Conservation (phyloP, 2,329 filamentous ascomycete genomes). For the Xylaria polymorpha region DNA sequence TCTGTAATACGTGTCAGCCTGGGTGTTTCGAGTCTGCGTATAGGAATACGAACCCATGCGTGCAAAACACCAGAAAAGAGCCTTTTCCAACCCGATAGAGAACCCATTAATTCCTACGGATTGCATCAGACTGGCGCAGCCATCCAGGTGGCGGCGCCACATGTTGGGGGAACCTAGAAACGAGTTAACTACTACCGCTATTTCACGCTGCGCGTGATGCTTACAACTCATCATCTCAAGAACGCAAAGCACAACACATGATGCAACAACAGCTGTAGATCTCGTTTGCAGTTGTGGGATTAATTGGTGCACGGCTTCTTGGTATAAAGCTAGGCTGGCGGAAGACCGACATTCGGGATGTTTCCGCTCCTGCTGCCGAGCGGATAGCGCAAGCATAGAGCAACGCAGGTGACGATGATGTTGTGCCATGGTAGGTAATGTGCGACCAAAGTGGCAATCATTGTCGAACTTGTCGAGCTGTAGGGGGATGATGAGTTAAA, state of each 20-base stretch:
- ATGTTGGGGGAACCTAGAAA: constrained; percentile 17
- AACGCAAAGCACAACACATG: neutral
- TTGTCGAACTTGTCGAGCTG: neutral
- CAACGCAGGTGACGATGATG: neutral
- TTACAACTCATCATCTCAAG: neutral
- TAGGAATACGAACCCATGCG: neutral
- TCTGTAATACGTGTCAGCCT: neutral
- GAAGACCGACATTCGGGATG: constrained; percentile 5
- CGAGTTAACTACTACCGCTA: neutral
- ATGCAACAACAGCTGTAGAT: constrained; percentile 4
- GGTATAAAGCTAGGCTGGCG: constrained; percentile 15
- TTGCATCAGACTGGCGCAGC: constrained; percentile 12
- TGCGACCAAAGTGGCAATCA: neutral
- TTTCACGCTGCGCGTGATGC: neutral
- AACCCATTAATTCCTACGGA: constrained; percentile 15
- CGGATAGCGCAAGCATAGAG: constrained; percentile 18
- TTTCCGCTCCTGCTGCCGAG: constrained; percentile 19
- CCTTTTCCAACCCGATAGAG: neutral
- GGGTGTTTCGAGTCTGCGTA: neutral
- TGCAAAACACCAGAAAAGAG: constrained; percentile 4
- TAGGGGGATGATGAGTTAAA: neutral
- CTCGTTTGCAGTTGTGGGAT: constrained; percentile 13
- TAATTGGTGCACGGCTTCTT: constrained; percentile 17
- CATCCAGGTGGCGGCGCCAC: constrained; percentile 20
- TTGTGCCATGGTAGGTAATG: neutral